These are phyloP conservation scores for Kwoniella pini DNA, from an alignment of 768 basidiomycete genomes.

Conservation along the genomic window DNA sequence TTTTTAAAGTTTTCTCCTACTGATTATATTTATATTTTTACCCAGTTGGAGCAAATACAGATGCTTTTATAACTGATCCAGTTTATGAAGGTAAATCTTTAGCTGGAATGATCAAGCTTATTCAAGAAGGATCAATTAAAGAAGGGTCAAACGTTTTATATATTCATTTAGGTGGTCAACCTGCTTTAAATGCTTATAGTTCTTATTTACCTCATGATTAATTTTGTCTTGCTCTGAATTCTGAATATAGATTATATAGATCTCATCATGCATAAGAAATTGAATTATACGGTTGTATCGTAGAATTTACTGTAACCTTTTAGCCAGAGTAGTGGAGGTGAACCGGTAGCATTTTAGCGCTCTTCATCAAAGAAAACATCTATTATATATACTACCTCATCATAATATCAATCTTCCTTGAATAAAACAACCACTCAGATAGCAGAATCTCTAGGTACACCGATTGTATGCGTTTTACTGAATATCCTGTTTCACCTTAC, in stretches of 20 bases:
- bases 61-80: constrained; percentile 37
- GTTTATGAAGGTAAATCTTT: constrained; percentile 37
- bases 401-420: too few relatives aligned
- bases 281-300: too few relatives aligned
- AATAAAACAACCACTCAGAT: too few relatives aligned
- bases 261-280: too few relatives aligned
- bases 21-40: neutral
- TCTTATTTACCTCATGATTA: constrained; percentile 29
- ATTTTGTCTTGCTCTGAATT: neutral
- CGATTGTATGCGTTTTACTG: too few relatives aligned
- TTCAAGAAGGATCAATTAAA: constrained; percentile 31
- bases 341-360: too few relatives aligned
- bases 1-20: neutral
- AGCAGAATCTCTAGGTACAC: too few relatives aligned
- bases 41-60: constrained; percentile 28
- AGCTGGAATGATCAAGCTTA: constrained; percentile 38
- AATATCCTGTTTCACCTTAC: too few relatives aligned
- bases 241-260: neutral
- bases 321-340: neutral
- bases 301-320: too few relatives aligned
- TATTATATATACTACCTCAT: too few relatives aligned
- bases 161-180: constrained; percentile 40
- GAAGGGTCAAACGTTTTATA: constrained; percentile 33
- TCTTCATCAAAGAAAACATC: too few relatives aligned
- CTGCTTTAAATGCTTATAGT: constrained; percentile 34